Evolutionary conservation across 352 stramenopile genomes (phyloP), one percentile per base, ranked within the genome.

Genomic region (Phytopythium mirpurense): DNA sequence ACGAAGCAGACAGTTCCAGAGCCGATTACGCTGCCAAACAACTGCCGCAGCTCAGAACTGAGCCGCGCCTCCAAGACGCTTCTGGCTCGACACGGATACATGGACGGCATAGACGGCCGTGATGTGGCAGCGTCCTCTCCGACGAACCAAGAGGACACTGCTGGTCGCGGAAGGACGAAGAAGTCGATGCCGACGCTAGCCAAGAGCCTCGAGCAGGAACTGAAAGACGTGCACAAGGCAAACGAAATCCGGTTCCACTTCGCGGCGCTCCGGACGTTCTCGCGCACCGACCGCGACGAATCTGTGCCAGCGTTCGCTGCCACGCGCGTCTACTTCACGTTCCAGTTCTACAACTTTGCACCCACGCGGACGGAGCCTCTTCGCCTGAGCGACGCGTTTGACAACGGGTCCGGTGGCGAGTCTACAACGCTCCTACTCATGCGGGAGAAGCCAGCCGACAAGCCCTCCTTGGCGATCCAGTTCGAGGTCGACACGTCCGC

Each of bases 161-260:
- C 38, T 51, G 21, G 62, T 53, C 46, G 52, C 23, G 37, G 54
- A 43, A 21, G 10, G 0, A 7, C 19, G 37, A 26, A 67, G 47
- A 53, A 51, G 50, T 9, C 24, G 46, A 51, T 4, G 38, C 41
- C 5, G 36, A 49, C 0, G 43, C 53, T 16, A 27, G 6, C 34
- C 19, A 90, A 89, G 36, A 70, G 68, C 0, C 50, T 96, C 5
- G 73, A 90, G 6, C 51, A 55, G 1, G 90, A 97, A 54, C 65
- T 96, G 9, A 65, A 72, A 2, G 90, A 97, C 50, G 50, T 70
- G 0, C 82, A 94, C 60, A 78, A 83, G 23, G 72, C 75, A 0
- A 77, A 96, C 52, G 90, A 97, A 42, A 80, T 97, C 38, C 86
- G 83, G 5, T 78, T 97, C 51, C 90, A 97, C 41, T 97, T 97